Evolutionary conservation across 2,329 filamentous ascomycete genomes (phyloP).

Genomic region (Eutypa lata): DNA sequence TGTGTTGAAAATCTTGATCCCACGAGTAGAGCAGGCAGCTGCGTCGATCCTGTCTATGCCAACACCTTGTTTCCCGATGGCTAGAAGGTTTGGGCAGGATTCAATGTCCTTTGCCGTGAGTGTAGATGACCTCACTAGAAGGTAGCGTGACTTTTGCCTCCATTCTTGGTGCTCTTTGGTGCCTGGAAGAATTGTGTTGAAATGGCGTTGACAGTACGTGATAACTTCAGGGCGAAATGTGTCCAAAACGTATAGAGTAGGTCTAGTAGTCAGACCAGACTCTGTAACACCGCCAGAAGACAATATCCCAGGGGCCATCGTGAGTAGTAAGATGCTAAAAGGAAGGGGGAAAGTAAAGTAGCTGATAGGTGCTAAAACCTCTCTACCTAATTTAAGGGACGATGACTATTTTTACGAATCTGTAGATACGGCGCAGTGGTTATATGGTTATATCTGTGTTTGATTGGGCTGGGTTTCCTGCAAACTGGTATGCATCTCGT

Average conservation of each 20-base stretch:
- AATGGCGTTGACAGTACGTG: conserved; percentile 32
- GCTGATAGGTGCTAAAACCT: too few relatives aligned
- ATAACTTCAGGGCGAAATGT: conserved; percentile 34
- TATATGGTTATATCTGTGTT: too few relatives aligned
- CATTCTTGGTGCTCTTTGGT: conserved; percentile 35
- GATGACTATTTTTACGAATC: too few relatives aligned
- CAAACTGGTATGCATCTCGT: too few relatives aligned
- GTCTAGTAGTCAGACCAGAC: conserved; percentile 22
- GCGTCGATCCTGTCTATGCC: conserved; percentile 45
- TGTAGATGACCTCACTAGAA: conserved; percentile 35
- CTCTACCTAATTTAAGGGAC: too few relatives aligned
- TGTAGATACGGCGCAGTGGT: too few relatives aligned
- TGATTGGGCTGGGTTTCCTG: too few relatives aligned
- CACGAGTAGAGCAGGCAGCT: conserved; percentile 33
- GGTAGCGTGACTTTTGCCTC: conserved; percentile 36
- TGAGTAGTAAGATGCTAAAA: too few relatives aligned
- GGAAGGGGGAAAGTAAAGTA: too few relatives aligned
- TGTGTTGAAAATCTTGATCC: conserved; percentile 44
- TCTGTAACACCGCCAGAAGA: too few relatives aligned
- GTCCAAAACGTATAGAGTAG: conserved; percentile 39
- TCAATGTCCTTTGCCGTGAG: conserved; percentile 37
- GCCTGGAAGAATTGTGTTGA: conserved; percentile 34
- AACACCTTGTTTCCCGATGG: conserved; percentile 38
- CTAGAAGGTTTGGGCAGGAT: conserved; percentile 32
- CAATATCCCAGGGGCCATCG: too few relatives aligned